Conservation (phyloP, 2,329 filamentous ascomycete species). For the Penicillium sp. region DNA sequence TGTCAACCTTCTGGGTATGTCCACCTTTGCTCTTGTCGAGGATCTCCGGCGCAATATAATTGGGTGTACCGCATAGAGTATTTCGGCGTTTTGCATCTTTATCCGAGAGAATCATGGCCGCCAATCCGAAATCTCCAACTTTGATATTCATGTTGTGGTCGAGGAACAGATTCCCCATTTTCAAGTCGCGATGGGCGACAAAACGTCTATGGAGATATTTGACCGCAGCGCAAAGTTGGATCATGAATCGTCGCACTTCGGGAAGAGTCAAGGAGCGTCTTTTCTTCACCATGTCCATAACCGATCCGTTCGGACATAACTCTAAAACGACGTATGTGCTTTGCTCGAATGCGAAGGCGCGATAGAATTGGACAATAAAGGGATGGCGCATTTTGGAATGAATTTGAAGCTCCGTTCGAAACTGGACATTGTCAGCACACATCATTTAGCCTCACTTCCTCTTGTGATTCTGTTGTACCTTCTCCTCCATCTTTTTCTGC, state of each 20-base stretch:
- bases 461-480: conserved; percentile 38
- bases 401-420: conserved; percentile 86
- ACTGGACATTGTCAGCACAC: conserved; percentile 49
- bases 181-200: conserved; percentile 94
- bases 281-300: conserved; percentile 97
- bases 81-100: conserved; percentile 85
- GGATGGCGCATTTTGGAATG: conserved; percentile 97
- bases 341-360: conserved; percentile 86
- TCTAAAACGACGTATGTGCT: conserved; percentile 95
- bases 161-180: conserved; percentile 97
- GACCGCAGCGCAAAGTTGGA: conserved; percentile 94
- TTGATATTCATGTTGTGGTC: conserved; percentile 97
- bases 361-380: conserved; percentile 93
- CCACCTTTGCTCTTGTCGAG: conserved; percentile 91
- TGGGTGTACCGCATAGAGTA: conserved; percentile 94
- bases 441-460: background rate
- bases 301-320: conserved; percentile 89
- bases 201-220: conserved; percentile 97
- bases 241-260: conserved; percentile 89
- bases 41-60: conserved; percentile 97
- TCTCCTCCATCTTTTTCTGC: conserved; percentile 57
- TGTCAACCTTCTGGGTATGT: conserved; percentile 96
- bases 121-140: conserved; percentile 94
- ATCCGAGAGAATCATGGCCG: conserved; percentile 86
- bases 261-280: conserved; percentile 89